phyloP scores from a whole-genome alignment of 164 flowering plant species.

The Annona cherimola region DNA sequence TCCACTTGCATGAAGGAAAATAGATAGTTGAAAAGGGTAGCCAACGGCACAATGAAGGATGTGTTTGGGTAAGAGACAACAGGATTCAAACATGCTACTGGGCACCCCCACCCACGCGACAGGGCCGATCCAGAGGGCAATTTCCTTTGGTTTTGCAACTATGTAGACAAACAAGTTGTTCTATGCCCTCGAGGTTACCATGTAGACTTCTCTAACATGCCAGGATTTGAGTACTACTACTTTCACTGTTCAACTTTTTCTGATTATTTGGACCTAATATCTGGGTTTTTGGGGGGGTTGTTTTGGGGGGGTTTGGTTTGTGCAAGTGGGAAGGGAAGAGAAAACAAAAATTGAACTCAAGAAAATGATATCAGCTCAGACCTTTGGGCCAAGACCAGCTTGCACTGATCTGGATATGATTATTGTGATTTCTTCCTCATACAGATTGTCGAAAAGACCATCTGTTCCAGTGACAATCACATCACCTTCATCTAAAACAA shows the following conservation, averaged over 20 bases:
- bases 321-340: not conserved
- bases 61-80: not conserved
- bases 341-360: not conserved
- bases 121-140: no score
- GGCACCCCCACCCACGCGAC: not conserved
- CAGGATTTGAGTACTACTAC: not conserved
- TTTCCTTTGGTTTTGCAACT: not conserved
- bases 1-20: not conserved
- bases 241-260: not conserved
- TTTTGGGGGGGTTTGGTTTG: no score
- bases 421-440: slow-evolving; percentile 58
- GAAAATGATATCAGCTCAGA: slow-evolving; percentile 6
- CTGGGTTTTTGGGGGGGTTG: no score
- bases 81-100: not conserved
- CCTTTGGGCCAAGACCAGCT: slow-evolving; percentile 45
- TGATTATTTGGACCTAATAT: not conserved
- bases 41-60: not conserved
- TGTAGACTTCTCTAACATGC: not conserved
- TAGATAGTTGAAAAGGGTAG: not conserved
- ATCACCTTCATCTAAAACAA: slow-evolving; percentile 69
- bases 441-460: slow-evolving; percentile 86
- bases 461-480: slow-evolving; percentile 67
- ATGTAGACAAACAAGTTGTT: not conserved
- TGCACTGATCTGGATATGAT: slow-evolving; percentile 45
- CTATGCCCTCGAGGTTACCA: not conserved